Evolutionary conservation across 176 grass and related monocot species (phyloP).

Genomic region (Triticum aestivum): IWGSC_CS_RefSeq_v2.1 NC_057812.1:499746234-499746733

Average conservation of each 20-base stretch:
- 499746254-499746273: constrained; percentile 7
- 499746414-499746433: constrained; percentile 25
- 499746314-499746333: not conserved
- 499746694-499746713: constrained; percentile 84
- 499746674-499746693: constrained; percentile 76
- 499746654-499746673: constrained; percentile 80
- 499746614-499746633: not conserved
- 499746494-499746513: constrained; percentile 89
- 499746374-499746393: not conserved
- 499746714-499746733: constrained; percentile 66
- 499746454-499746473: constrained; percentile 94
- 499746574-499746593: not conserved
- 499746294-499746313: not conserved
- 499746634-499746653: constrained; percentile 81
- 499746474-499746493: constrained; percentile 96
- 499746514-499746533: constrained; percentile 98
- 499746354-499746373: constrained; percentile 12
- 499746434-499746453: constrained; percentile 73
- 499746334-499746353: not conserved
- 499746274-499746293: not conserved
- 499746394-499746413: not conserved
- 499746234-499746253: not conserved
- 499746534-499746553: constrained; percentile 57
- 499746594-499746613: not conserved
- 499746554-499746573: constrained; percentile 16